These are phyloP conservation scores for Coniferiporia sulphurascens DNA, from an alignment of 1,284 basidiomycete species.

Conservation along the genomic window DNA sequence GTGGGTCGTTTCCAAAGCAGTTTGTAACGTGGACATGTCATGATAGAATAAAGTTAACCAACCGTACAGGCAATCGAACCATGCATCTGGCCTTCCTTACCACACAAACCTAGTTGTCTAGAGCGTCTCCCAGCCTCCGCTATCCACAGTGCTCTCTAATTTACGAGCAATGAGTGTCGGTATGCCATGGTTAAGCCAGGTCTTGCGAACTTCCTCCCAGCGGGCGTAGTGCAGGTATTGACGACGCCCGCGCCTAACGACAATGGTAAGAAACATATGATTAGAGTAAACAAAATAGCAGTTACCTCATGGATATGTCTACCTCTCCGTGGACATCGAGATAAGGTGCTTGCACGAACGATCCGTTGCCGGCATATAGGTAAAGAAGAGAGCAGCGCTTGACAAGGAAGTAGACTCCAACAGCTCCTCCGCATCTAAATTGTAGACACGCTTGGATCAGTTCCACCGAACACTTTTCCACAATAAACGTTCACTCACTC, in stretches of 20 bases:
- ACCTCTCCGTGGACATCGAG: conserved; percentile 94
- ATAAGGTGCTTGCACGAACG: conserved; percentile 88
- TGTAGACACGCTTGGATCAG: conserved; percentile 9
- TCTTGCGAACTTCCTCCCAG: conserved; percentile 89
- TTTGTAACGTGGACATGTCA: neutral
- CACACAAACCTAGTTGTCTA: conserved; percentile 29
- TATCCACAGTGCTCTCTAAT: conserved; percentile 85
- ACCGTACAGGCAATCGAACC: neutral
- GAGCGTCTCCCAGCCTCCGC: conserved; percentile 89
- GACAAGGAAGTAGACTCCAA: conserved; percentile 89
- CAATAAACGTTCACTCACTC: conserved; percentile 60
- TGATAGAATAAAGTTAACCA: neutral
- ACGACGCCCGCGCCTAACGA: conserved; percentile 70
- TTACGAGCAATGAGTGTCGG: conserved; percentile 89
- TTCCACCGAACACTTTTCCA: neutral
- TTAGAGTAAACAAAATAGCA: neutral
- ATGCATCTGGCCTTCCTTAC: neutral
- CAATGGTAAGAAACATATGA: conserved; percentile 3
- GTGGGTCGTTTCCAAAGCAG: neutral
- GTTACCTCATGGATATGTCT: conserved; percentile 87
- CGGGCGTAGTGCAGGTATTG: conserved; percentile 85
- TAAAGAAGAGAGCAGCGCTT: conserved; percentile 93
- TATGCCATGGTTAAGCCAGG: conserved; percentile 87
- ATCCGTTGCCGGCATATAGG: conserved; percentile 84
- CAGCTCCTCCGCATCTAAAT: conserved; percentile 80